Evolutionary conservation across 2,329 filamentous ascomycete species (phyloP), one percentile per base, ranked within the genome.

Genomic region (Phialophora tarda): DNA sequence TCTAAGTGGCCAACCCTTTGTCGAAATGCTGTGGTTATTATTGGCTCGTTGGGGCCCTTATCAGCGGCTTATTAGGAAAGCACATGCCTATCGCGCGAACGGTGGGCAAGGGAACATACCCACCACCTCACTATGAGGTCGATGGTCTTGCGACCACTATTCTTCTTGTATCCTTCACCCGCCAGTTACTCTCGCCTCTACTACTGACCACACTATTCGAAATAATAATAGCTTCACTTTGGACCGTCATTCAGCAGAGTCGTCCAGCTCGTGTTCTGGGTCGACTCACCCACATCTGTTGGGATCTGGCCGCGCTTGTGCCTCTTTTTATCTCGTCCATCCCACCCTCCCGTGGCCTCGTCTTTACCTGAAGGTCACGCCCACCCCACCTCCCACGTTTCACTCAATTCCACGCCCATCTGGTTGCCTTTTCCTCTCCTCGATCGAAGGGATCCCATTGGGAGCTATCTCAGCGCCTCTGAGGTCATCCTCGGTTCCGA

Each of bases 351-450:
- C 8, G 32, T 8, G 26, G 28, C 60, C 21, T 23, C 30, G 50
- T 47, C 26, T 58, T 38, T 24, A 23, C 28, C 53, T 51, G 28
- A n/a, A 24, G 17, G 14, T 30, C 61, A 28, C 41, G 41, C 61
- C 38, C 24, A 30, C 59, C 63, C 63, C 63, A 62, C 63, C 63
- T 58, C 63, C 63, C 63, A 65, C 63, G 59, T 48, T 58, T 58
- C 59, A 28, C 58, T 57, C 63, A 51, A 30, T 7, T 41, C 59
- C n/a, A 60, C 54, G 59, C 63, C 63, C 59, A 28, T 62, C 59
- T 56, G 63, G 59, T 54, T 65, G 58, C 63, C 59, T 62, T 32
- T 50, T 32, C 54, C 54, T 24, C 59, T 28, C 23, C 21, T 32
- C 28, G 59, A 44, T 53, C 59, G 47, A 30, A 11, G n/a, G 34